phyloP scores from a whole-genome alignment of 352 stramenopile genomes.

The Globisporangium splendens region DNA sequence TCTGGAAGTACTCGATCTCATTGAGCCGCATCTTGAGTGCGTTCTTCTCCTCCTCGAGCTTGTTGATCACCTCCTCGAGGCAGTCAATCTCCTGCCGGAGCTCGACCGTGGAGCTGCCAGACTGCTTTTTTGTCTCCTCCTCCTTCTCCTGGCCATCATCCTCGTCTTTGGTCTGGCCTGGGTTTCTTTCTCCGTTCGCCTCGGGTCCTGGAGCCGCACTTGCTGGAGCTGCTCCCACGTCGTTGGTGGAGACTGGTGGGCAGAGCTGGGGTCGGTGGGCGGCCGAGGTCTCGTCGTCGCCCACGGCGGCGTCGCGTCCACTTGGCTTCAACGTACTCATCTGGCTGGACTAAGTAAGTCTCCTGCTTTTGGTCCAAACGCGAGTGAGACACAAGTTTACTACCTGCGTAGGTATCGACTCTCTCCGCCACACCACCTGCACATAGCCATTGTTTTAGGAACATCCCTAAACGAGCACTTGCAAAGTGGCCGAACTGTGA shows the following conservation, averaged over 20 bases:
- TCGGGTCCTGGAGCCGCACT: not conserved
- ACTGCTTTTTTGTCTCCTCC: not conserved
- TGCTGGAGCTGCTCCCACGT: constrained; percentile 1
- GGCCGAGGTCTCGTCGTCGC: not conserved
- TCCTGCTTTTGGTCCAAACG: not conserved
- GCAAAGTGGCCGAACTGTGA: not conserved
- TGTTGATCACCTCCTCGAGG: constrained; percentile 36
- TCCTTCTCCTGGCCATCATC: not conserved
- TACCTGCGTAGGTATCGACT: too few species aligned
- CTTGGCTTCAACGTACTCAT: not conserved
- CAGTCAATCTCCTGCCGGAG: constrained; percentile 38
- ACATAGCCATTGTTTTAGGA: not conserved
- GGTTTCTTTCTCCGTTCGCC: not conserved
- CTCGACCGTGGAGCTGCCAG: constrained; percentile 16
- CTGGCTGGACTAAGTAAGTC: not conserved
- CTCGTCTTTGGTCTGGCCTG: not conserved
- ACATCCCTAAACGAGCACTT: not conserved
- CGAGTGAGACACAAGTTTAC: not conserved
- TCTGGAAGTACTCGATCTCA: constrained; percentile 31
- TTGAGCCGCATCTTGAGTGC: constrained; percentile 45
- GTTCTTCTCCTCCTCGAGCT: constrained; percentile 43
- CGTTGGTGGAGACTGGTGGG: constrained; percentile 12
- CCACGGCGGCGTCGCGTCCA: not conserved
- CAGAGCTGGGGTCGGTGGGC: constrained; percentile 16
- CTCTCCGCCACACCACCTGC: not conserved